Conservation (phyloP, 2,329 filamentous ascomycete species). For the Aureobasidium sp. region DNA sequence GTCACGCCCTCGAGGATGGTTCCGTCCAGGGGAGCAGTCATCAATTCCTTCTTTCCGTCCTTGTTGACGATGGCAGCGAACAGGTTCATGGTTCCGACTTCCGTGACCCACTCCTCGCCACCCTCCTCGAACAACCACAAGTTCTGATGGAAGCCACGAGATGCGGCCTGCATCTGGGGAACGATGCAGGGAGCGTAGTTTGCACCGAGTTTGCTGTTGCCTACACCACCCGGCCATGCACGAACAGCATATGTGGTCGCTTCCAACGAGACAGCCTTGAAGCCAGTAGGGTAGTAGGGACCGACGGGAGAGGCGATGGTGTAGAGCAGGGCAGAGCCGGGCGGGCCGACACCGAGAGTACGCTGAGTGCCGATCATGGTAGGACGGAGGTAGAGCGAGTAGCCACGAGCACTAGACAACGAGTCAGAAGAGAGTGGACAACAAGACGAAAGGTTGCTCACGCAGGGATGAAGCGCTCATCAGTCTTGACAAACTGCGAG, state of each 20-base stretch:
- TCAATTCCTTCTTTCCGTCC: slow-evolving; percentile 81
- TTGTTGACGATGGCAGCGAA: slow-evolving; percentile 78
- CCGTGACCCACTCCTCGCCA: slow-evolving; percentile 81
- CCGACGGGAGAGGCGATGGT: slow-evolving; percentile 95
- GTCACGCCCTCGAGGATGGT: slow-evolving; percentile 96
- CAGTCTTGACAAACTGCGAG: slow-evolving; percentile 66
- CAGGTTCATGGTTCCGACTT: slow-evolving; percentile 98
- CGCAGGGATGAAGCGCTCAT: slow-evolving; percentile 82
- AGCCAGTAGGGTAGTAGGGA: slow-evolving; percentile 95
- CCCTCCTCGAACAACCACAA: slow-evolving; percentile 78
- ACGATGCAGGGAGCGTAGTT: slow-evolving; percentile 99
- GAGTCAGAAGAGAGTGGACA: neutral
- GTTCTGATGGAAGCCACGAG: slow-evolving; percentile 93
- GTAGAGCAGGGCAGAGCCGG: slow-evolving; percentile 82
- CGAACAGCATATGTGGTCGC: slow-evolving; percentile 94
- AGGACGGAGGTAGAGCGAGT: slow-evolving; percentile 89
- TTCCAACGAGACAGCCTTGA: slow-evolving; percentile 93
- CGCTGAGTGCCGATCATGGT: slow-evolving; percentile 96
- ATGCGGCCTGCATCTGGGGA: slow-evolving; percentile 87
- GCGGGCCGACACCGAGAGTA: slow-evolving; percentile 86
- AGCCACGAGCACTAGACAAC: slow-evolving; percentile 44
- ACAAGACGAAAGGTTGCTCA: slow-evolving; percentile 31
- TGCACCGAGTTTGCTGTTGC: slow-evolving; percentile 95
- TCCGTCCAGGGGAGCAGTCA: slow-evolving; percentile 93
- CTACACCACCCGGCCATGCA: slow-evolving; percentile 94